A percentile compares a stretch with the other conserved stretches of the same genome.
These are phyloP conservation scores for Aspergillus intermedius DNA, from an alignment of 2,329 filamentous ascomycete genomes.

Conservation along the genomic window DNA sequence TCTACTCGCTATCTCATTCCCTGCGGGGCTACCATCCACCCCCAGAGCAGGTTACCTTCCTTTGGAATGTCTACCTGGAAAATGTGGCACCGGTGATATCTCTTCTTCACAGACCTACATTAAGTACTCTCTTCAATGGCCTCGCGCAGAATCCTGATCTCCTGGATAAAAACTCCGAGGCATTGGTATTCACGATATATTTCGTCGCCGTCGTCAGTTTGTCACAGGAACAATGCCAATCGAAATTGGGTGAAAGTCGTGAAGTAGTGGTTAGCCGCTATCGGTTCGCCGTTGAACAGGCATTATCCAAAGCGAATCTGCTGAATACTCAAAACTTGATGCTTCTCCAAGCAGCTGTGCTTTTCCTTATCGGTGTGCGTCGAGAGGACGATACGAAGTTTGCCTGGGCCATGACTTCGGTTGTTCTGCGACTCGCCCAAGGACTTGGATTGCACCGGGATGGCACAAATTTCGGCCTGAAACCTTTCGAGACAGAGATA, in stretches of 20 bases:
- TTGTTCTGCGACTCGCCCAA: constrained; percentile 38
- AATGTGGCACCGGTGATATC: constrained; percentile 58
- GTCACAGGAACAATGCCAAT: constrained; percentile 36
- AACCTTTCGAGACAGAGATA: constrained; percentile 48
- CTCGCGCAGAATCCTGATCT: constrained; percentile 46
- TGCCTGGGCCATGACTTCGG: constrained; percentile 38
- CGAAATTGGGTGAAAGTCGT: constrained; percentile 48
- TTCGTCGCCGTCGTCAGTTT: constrained; percentile 47
- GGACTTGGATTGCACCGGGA: constrained; percentile 48
- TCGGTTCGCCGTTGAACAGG: constrained; percentile 58
- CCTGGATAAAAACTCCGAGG: constrained; percentile 49
- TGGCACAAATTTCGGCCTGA: constrained; percentile 41
- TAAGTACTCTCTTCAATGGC: constrained; percentile 46
- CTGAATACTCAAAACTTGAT: constrained; percentile 56
- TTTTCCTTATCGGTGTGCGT: constrained; percentile 52
- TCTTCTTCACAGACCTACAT: constrained; percentile 52
- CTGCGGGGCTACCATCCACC: constrained; percentile 52
- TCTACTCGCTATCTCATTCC: constrained; percentile 51
- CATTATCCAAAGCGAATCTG: constrained; percentile 56
- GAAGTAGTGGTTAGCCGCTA: constrained; percentile 47
- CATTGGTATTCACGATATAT: constrained; percentile 57
- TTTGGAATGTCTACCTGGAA: constrained; percentile 55
- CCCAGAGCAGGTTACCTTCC: constrained; percentile 42
- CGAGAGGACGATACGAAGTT: constrained; percentile 36
- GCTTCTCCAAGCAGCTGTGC: constrained; percentile 56